These are phyloP conservation scores for Lipomyces oligophaga DNA, from an alignment of 805 yeast species.

Conservation along the genomic window DNA sequence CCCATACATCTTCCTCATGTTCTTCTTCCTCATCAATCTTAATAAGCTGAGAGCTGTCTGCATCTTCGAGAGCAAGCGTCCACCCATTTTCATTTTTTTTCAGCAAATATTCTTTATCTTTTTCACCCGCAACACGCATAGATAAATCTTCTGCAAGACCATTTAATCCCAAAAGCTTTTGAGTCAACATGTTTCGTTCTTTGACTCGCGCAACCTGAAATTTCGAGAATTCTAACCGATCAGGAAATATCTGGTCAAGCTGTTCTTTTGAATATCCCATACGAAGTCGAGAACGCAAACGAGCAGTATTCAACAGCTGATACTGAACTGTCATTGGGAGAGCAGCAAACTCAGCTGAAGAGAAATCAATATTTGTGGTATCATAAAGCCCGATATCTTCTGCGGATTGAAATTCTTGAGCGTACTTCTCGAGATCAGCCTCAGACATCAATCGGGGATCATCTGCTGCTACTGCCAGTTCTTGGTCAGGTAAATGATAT, in stretches of 20 bases:
- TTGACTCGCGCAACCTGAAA: slow-evolving; percentile 92
- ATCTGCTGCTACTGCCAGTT: slow-evolving; percentile 37
- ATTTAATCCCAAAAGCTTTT: slow-evolving; percentile 72
- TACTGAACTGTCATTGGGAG: slow-evolving; percentile 86
- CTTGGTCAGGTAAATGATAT: slow-evolving; percentile 74
- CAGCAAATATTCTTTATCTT: slow-evolving; percentile 68
- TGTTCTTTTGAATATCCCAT: slow-evolving; percentile 96
- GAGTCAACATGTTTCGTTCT: slow-evolving; percentile 86
- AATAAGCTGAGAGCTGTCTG: slow-evolving; percentile 18
- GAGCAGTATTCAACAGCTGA: slow-evolving; percentile 74
- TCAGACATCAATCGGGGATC: slow-evolving; percentile 76
- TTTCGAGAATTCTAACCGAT: slow-evolving; percentile 82
- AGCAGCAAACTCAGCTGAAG: slow-evolving; percentile 67
- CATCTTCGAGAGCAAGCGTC: slow-evolving; percentile 26
- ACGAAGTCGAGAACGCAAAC: slow-evolving; percentile 82
- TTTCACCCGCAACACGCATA: slow-evolving; percentile 77
- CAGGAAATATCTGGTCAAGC: slow-evolving; percentile 72
- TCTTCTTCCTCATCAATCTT: slow-evolving; percentile 32
- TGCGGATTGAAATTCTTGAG: slow-evolving; percentile 54
- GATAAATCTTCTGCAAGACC: slow-evolving; percentile 61
- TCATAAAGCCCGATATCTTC: slow-evolving; percentile 44
- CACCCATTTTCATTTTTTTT: slow-evolving; percentile 55
- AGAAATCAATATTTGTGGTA: slow-evolving; percentile 64
- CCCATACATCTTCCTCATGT: slow-evolving; percentile 59
- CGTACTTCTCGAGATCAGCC: slow-evolving; percentile 62